These are phyloP conservation scores for Phytophthora boehmeriae DNA, from an alignment of 352 stramenopile species.

Conservation along the genomic window DNA sequence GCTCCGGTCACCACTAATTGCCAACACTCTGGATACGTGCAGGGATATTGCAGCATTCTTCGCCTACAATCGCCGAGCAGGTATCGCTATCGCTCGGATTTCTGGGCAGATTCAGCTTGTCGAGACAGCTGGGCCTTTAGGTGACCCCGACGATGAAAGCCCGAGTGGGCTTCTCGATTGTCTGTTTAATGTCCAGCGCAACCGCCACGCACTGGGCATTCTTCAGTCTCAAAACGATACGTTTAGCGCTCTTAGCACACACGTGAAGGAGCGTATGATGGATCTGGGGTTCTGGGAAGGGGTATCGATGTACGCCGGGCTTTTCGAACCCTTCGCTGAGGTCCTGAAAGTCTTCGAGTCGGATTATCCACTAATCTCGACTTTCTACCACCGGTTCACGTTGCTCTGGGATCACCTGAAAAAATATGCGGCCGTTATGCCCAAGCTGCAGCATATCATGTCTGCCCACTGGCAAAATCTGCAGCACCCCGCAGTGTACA, in stretches of 20 bases:
- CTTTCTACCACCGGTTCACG: constrained; percentile 79
- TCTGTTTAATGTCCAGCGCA: constrained; percentile 54
- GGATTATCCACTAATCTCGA: constrained; percentile 66
- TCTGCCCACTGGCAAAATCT: constrained; percentile 62
- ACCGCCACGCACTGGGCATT: constrained; percentile 64
- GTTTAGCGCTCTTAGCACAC: constrained; percentile 37
- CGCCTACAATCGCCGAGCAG: constrained; percentile 45
- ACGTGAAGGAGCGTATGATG: constrained; percentile 52
- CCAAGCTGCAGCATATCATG: constrained; percentile 64
- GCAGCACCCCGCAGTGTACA: constrained; percentile 77
- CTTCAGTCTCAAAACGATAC: constrained; percentile 56
- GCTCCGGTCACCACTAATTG: constrained; percentile 51
- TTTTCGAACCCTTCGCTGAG: constrained; percentile 78
- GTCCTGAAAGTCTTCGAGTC: constrained; percentile 69
- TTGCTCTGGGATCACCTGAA: constrained; percentile 68
- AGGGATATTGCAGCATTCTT: constrained; percentile 53
- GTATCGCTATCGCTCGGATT: constrained; percentile 53
- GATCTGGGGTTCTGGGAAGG: constrained; percentile 64
- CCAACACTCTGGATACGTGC: constrained; percentile 45
- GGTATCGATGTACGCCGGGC: constrained; percentile 46
- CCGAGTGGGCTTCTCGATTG: constrained; percentile 52
- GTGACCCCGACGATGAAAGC: constrained; percentile 37
- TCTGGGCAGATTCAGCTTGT: constrained; percentile 53
- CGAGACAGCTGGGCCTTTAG: constrained; percentile 24
- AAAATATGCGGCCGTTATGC: constrained; percentile 52